These are phyloP conservation scores for Dorcoceras hygrometricum DNA, from an alignment of 257 asterid species.

Conservation along the genomic window DNA sequence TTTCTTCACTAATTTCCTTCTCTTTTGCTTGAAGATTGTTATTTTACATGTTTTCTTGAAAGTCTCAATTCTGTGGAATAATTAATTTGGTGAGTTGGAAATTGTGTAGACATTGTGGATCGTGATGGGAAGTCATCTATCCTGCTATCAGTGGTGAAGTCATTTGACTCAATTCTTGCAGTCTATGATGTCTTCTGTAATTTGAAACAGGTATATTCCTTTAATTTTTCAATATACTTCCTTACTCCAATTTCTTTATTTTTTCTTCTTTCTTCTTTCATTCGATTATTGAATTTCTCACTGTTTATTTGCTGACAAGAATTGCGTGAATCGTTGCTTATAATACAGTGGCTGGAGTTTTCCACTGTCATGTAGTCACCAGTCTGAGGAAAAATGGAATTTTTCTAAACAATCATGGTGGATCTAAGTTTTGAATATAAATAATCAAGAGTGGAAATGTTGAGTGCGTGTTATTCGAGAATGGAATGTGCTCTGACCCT, in stretches of 20 bases:
- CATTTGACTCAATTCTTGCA: conserved; percentile 85
- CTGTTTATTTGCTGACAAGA: not conserved
- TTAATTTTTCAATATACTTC: not conserved
- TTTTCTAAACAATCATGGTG: conserved; percentile 39
- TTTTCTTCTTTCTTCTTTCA: not conserved
- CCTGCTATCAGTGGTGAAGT: conserved; percentile 67
- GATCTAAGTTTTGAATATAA: conserved; percentile 37
- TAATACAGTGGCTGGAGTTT: conserved; percentile 26
- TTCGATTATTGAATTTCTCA: not conserved
- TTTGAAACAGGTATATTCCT: conserved; percentile 67
- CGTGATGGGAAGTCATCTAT: conserved; percentile 84
- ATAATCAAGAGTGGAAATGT: conserved; percentile 22
- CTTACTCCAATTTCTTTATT: not conserved
- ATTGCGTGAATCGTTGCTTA: too few species aligned
- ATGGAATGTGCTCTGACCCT: not conserved
- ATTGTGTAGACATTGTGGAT: conserved; percentile 77
- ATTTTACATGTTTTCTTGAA: not conserved
- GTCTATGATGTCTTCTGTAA: conserved; percentile 96
- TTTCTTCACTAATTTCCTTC: not conserved
- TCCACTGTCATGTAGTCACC: not conserved
- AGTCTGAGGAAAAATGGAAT: conserved; percentile 15
- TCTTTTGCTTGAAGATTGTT: not conserved
- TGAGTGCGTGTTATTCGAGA: not conserved
- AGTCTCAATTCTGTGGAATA: not conserved
- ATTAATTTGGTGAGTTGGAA: conserved; percentile 25